Evolutionary conservation across 257 asterid species (phyloP), one percentile per base, ranked within the genome.

Genomic region (Fraxinus anomala): DNA sequence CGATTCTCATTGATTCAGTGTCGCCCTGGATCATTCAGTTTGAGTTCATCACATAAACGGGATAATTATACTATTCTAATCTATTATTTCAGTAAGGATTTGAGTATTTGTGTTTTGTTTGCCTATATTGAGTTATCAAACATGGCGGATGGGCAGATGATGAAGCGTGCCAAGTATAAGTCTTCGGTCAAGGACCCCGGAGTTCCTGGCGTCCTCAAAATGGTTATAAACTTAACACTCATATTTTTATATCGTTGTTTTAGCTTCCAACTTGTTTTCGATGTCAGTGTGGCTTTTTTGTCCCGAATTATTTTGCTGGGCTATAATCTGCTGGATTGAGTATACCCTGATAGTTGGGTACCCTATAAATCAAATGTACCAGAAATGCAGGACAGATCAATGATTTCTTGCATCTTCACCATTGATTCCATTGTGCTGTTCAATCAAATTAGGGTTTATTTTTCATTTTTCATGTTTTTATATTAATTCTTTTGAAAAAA

Each of bases 91-190:
- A n/a, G 16, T 63, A 24, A 4, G 19, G 16, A 26, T 3, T 23
- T 24, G 31, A 63, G 69, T 26, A 63, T 24, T 26, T 19, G 23
- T 54, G n/a, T 54, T 19, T 54, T 54, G 65, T 19, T 54, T 63
- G 34, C 69, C 31, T 63, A 24, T 12, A 63, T 7, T 63, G 68
- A 21, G 14, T 5, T 10, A 26, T 63, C 69, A 63, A 63, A 30
- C 69, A 91, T 95, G 98, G 86, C 94, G 71, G 99, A 90, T 72
- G 83, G 80, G 81, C 91, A 88, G 82, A 89, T 93, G 75, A 80
- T 87, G 36, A 95, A 91, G 92, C 91, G 91, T 68, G 97, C 92
- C 11, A 89, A 84, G 89, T 89, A 93, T 75, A 95, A 92, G 86
- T 66, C 91, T 28, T 73, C 97, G 14, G 85, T 83, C 40, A 93